phyloP scores from a whole-genome alignment of 345 rosid species.

The Camelina neglecta region DNA sequence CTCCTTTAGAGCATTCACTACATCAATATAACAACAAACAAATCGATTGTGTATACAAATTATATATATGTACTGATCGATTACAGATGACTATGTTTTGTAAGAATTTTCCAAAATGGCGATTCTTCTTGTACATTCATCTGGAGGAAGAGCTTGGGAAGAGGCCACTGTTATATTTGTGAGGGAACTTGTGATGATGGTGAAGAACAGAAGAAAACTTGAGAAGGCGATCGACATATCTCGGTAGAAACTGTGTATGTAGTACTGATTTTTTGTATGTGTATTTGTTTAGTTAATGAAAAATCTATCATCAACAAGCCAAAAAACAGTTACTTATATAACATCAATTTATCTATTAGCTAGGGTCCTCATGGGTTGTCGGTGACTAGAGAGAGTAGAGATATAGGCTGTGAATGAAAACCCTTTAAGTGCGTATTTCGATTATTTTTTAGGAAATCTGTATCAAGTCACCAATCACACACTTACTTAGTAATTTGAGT shows the following conservation, averaged over 20 bases:
- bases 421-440: too few species aligned
- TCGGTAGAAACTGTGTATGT: not conserved
- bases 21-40: not conserved
- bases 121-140: conserved; percentile 23
- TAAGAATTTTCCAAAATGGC: not conserved
- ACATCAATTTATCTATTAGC: too few species aligned
- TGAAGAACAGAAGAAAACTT: not conserved
- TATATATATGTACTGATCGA: not conserved
- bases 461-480: too few species aligned
- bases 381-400: too few species aligned
- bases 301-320: too few species aligned
- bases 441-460: too few species aligned
- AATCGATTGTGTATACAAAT: not conserved
- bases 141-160: conserved; percentile 24
- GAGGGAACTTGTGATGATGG: conserved; percentile 6
- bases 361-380: too few species aligned
- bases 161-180: not conserved
- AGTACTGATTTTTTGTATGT: not conserved
- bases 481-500: too few species aligned
- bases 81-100: not conserved
- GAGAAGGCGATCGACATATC: not conserved
- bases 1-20: conserved; percentile 22
- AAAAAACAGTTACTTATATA: too few species aligned
- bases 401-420: too few species aligned
- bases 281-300: not conserved